Evolutionary conservation across 2,329 filamentous ascomycete genomes (phyloP), one percentile per base, ranked within the genome.

Genomic region (Lasiodiplodia hormozganensis): DNA sequence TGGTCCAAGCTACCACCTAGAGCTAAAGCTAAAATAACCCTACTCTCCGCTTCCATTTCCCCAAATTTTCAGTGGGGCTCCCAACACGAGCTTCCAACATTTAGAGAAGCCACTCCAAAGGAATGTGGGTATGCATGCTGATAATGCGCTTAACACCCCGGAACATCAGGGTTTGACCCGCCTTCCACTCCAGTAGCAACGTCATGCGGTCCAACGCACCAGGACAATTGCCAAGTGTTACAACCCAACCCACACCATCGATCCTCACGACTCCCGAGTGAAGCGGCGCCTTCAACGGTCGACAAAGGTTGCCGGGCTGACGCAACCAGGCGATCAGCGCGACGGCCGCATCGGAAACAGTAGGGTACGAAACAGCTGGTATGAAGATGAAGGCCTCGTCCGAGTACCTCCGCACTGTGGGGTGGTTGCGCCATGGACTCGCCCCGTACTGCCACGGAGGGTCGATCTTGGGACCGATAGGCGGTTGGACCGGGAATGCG

Each of bases 311-410:
- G 25, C 28, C 60, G 28, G 43, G 43, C 16, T 52, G 43, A 25
- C 60, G 60, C 60, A 64, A 14, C 60, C 60, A 64, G 47, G 43
- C 31, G 12, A 51, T 38, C 21, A 64, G 47, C 47, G 47, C 6
- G 12, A 25, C 1, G 25, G 43, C 31, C n/a, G 43, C 47, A 18
- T 64, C 43, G n/a, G 60, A 14, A 7, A 52, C 18, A 23, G 60
- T 25, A 5, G 60, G 47, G 10, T 38, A 64, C 28, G 43, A 36
- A 4, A 25, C 47, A n/a, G 18, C 11, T 16, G 11, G 47, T 28
- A 64, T 64, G 60, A 64, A 64, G 28, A 64, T 34, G 43, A 52
- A 64, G 21, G 31, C 28, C 28, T 64, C 60, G n/a, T 40, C 47
- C 2, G 36, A 31, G 47, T 52, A 64, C 28, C 11, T 64, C 40